These are phyloP conservation scores for Boletus vermiculosoides DNA, from an alignment of 768 basidiomycete genomes.

Conservation along the genomic window DNA sequence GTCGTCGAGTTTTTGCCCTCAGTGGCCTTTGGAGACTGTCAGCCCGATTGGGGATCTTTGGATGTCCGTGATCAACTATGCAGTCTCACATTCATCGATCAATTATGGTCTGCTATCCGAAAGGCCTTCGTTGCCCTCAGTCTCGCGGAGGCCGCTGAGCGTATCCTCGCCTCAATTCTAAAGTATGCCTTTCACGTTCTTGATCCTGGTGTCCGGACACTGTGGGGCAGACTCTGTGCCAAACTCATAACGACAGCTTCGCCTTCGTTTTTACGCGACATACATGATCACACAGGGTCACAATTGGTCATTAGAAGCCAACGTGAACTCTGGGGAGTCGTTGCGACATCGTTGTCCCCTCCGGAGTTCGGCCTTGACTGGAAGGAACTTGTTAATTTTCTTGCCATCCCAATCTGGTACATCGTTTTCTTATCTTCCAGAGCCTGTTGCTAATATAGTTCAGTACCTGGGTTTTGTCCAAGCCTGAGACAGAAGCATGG, in stretches of 20 bases:
- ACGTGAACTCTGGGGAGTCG: slow-evolving; percentile 48
- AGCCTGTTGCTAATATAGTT: slow-evolving; percentile 1
- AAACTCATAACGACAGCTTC: slow-evolving; percentile 45
- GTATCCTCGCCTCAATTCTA: slow-evolving; percentile 46
- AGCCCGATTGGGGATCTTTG: slow-evolving; percentile 25
- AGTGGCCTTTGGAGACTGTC: background rate
- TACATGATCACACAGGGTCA: slow-evolving; percentile 30
- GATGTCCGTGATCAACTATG: slow-evolving; percentile 32
- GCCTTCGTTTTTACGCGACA: slow-evolving; percentile 38
- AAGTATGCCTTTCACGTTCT: slow-evolving; percentile 41
- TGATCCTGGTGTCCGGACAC: slow-evolving; percentile 36
- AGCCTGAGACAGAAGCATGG: slow-evolving; percentile 45
- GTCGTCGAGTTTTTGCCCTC: slow-evolving; percentile 38
- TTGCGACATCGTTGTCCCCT: slow-evolving; percentile 37
- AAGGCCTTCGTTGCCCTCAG: slow-evolving; percentile 43
- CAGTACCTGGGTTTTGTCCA: slow-evolving; percentile 48
- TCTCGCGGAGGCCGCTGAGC: slow-evolving; percentile 45
- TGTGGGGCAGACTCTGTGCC: slow-evolving; percentile 51
- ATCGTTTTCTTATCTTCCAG: background rate
- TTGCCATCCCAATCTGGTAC: slow-evolving; percentile 51
- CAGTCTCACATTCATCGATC: slow-evolving; percentile 40
- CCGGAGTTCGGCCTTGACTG: slow-evolving; percentile 31
- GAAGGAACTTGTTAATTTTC: slow-evolving; percentile 43
- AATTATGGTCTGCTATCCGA: slow-evolving; percentile 53
- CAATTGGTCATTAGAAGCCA: slow-evolving; percentile 18